phyloP scores from a whole-genome alignment of 768 basidiomycete genomes.

The Russula emetica region DNA sequence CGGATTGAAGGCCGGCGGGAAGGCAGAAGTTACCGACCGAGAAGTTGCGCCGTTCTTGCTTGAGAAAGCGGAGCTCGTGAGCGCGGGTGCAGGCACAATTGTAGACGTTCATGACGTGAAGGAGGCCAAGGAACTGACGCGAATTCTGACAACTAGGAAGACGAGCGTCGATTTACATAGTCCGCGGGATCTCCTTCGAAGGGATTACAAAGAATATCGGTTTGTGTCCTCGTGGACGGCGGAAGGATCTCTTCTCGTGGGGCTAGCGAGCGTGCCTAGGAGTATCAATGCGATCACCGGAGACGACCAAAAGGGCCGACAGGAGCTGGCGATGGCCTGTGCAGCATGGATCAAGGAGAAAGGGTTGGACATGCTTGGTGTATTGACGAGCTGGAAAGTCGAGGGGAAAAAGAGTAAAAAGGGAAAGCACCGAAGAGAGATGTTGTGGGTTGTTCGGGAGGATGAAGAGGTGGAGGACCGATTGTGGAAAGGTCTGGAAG shows the following conservation, averaged over 20 bases:
- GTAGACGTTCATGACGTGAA: conserved; percentile 39
- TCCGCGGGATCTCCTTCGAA: conserved; percentile 72
- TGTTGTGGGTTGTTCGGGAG: conserved; percentile 57
- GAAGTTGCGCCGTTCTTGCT: conserved; percentile 61
- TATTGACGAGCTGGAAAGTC: conserved; percentile 69
- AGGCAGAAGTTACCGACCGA: conserved; percentile 63
- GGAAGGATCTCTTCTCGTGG: conserved; percentile 50
- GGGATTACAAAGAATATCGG: conserved; percentile 94
- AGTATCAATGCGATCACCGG: conserved; percentile 54
- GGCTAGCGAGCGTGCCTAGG: conserved; percentile 79
- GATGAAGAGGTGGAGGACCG: conserved; percentile 41
- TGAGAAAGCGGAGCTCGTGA: conserved; percentile 47
- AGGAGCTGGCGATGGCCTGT: conserved; percentile 39
- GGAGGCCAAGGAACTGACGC: conserved; percentile 48
- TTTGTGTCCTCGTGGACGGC: conserved; percentile 45
- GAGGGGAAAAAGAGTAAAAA: conserved; percentile 48
- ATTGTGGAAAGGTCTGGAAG: conserved; percentile 60
- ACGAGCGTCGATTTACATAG: conserved; percentile 59
- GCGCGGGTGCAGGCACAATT: conserved; percentile 25
- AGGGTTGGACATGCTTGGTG: conserved; percentile 63
- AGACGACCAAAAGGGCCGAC: conserved; percentile 38
- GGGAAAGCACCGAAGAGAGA: conserved; percentile 61
- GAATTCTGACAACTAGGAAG: conserved; percentile 55
- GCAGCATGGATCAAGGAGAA: conserved; percentile 64
- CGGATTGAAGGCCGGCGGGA: conserved; percentile 73